phyloP scores from a whole-genome alignment of 805 yeast genomes.

The Starmerella sirachaensis region DNA sequence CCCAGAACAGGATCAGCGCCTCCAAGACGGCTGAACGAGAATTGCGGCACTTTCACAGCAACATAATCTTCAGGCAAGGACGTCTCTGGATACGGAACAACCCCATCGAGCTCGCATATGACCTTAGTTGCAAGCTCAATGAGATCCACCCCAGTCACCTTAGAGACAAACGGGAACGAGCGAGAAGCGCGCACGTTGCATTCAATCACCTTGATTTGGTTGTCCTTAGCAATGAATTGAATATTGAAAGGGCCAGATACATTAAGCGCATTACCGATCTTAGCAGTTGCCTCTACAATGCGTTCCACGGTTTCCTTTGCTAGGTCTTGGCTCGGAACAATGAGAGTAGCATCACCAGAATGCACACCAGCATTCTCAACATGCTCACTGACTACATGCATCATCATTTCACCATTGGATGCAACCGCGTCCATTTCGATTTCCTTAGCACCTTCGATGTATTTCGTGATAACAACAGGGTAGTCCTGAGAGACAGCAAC shows the following conservation, averaged over 20 bases:
- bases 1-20: constrained; percentile 98
- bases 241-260: constrained; percentile 97
- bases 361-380: constrained; percentile 99
- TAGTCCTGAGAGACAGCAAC: constrained; percentile 95
- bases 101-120: constrained; percentile 39
- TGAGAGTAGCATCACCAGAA: constrained; percentile 96
- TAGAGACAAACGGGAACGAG: constrained; percentile 96
- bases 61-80: constrained; percentile 86
- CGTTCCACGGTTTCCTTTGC: constrained; percentile 82
- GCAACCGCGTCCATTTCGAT: constrained; percentile 99
- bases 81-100: constrained; percentile 80
- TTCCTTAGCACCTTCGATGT: constrained; percentile 93
- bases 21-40: constrained; percentile 89
- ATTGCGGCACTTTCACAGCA: constrained; percentile 94
- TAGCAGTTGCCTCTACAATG: constrained; percentile 90
- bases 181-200: constrained; percentile 99
- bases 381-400: constrained; percentile 97
- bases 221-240: constrained; percentile 91
- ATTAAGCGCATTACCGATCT: constrained; percentile 86
- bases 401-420: constrained; percentile 78
- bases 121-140: constrained; percentile 97
- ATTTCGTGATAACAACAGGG: constrained; percentile 95
- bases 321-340: constrained; percentile 93
- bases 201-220: constrained; percentile 93
- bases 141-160: constrained; percentile 91